Base-by-base conservation (phyloP, 495 filamentous ascomycete species). In the Achaetomiella virescens region DNA sequence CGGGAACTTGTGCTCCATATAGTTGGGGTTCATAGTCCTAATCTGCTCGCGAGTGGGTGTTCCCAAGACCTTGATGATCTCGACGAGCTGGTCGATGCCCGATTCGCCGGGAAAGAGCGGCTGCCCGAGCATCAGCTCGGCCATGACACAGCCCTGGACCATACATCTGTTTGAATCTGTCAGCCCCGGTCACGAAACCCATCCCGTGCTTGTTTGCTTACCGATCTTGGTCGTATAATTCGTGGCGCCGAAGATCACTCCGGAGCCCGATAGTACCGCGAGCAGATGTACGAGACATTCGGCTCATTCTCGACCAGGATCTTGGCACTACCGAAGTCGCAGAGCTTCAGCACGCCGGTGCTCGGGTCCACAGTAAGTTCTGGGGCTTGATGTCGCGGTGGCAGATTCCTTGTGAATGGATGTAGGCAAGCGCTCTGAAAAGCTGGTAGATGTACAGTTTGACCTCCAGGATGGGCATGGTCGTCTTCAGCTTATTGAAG, bases 161-260 rank as follows among this genome's bases (percentile, higher is more conserved):
- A 98, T 24, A 98, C 93, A 76, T 98, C 93, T 98, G 63, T n/a
- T 14, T 6, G 43, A 57, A 49, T 46, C 11, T 42, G 21, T 36
- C 27, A 40, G 61, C 65, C 5, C 27, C 27, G 27, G 27, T 31
- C 27, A 31, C 27, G 9, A 4, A n/a, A 31, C 5, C 9, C 27
- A 31, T 24, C 2, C 31, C 15, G 11, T 33, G 14, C 18, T 2
- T 20, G 11, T 27, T 20, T 17, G 62, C 82, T 72, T 82, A 98
- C 93, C 93, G 71, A 99, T 99, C 77, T 98, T 99, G 61, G 93
- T 97, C 45, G 95, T 97, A 78, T 99, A 99, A 70, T 99, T 99
- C 33, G 95, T 97, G 12, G 93, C 93, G 52, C 93, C 95, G 67
- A 99, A 99, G 66, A 99, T 97, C 73, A 79, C 75, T 99, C 93